These are phyloP conservation scores for Leucosporidium creatinivorum DNA, from an alignment of 768 basidiomycete species.

Conservation along the genomic window DNA sequence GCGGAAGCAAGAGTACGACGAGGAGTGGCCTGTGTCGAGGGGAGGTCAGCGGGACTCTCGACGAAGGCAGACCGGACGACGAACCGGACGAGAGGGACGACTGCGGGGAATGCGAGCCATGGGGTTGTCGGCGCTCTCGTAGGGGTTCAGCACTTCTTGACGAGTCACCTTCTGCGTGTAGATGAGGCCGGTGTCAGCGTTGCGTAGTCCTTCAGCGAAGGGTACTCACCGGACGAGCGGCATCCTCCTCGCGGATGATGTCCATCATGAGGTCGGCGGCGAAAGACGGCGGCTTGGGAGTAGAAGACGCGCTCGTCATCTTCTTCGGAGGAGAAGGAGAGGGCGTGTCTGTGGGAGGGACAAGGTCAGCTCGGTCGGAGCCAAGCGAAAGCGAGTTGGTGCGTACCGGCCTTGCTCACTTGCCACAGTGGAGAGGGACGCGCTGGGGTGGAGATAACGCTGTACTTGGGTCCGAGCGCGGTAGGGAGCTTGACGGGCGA, in stretches of 20 bases:
- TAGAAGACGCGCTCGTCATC: not conserved
- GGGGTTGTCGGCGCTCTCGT: conserved; percentile 14
- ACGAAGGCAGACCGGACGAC: not conserved
- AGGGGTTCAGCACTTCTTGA: conserved; percentile 28
- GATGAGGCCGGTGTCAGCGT: not conserved
- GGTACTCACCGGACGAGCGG: not conserved
- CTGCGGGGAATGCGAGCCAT: conserved; percentile 11
- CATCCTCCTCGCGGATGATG: conserved; percentile 20
- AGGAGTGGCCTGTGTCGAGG: conserved; percentile 1
- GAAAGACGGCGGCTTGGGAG: not conserved
- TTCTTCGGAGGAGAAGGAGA: conserved; percentile 20
- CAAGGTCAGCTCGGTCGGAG: not conserved
- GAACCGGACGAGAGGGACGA: not conserved
- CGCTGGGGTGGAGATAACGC: conserved; percentile 12
- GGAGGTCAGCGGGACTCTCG: not conserved
- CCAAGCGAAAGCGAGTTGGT: not conserved
- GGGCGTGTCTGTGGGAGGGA: conserved; percentile 5
- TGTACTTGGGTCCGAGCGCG: too few species aligned
- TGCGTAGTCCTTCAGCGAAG: too few species aligned
- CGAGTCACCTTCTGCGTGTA: not conserved
- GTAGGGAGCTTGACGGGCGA: not conserved
- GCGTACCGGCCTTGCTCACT: conserved; percentile 26
- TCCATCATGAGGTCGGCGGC: conserved; percentile 32
- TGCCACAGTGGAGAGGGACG: conserved; percentile 31
- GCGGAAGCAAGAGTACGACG: not conserved